Percentiles rank a stretch among this genome's conserved stretches.
These are phyloP conservation scores for Dissophora ornata DNA, from an alignment of 192 early-diverging fungal genomes.

Conservation along the genomic window DNA sequence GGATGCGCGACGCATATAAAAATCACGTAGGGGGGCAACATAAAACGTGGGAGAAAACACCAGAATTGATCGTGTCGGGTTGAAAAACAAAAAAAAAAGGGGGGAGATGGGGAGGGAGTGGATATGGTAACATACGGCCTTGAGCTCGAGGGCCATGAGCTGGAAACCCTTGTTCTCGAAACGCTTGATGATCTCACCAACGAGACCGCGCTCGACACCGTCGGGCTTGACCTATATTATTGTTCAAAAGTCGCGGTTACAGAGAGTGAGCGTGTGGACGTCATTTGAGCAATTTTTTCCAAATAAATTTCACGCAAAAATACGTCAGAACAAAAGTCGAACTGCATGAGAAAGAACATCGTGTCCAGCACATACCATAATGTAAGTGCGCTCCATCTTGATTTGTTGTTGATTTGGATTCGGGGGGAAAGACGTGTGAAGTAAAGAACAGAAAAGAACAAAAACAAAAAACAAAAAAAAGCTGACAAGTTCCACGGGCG, in stretches of 20 bases:
- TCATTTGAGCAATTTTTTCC: too few species aligned
- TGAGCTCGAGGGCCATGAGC: conserved; percentile 85
- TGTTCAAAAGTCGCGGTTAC: background rate
- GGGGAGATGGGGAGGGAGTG: background rate
- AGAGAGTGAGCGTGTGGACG: background rate
- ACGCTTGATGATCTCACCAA: conserved; percentile 86
- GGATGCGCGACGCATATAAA: too few species aligned
- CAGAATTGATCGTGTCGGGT: too few species aligned
- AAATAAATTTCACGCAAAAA: too few species aligned
- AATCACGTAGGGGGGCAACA: too few species aligned
- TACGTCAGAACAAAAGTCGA: too few species aligned
- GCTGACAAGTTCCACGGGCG: too few species aligned
- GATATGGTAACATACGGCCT: conserved; percentile 52
- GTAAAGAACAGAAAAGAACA: conserved; percentile 32
- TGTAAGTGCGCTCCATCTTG: conserved; percentile 56
- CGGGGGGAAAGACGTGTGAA: conserved; percentile 13
- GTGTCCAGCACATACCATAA: conserved; percentile 32
- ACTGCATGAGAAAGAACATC: background rate
- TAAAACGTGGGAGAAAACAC: conserved; percentile 17
- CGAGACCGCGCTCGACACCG: conserved; percentile 87
- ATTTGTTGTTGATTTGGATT: conserved; percentile 18
- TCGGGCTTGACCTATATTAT: conserved; percentile 78
- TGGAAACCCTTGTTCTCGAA: conserved; percentile 94
- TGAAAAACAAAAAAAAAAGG: background rate
- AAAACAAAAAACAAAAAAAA: conserved; percentile 21